Conservation (phyloP, 2,329 filamentous ascomycete genomes). For the Fusarium gaditjirri region DNA sequence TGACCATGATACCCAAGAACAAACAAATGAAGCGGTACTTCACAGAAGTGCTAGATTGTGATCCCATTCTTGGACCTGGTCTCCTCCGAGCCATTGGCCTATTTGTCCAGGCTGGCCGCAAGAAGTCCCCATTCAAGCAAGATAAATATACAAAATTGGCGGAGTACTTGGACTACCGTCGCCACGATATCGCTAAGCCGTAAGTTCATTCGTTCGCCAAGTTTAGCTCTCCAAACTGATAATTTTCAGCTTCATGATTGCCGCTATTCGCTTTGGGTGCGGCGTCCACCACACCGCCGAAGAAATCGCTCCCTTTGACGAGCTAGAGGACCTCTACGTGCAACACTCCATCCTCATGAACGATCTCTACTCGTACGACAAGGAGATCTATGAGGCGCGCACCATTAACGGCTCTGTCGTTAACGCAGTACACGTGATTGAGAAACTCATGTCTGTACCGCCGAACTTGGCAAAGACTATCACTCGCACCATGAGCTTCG, state of each 20-base stretch:
- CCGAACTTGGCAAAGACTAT: conserved; percentile 6
- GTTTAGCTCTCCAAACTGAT: background rate
- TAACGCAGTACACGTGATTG: conserved; percentile 13
- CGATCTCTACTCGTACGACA: conserved; percentile 25
- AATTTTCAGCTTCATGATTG: conserved; percentile 4
- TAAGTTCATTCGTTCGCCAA: too few species aligned
- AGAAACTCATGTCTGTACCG: conserved; percentile 1
- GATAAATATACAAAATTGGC: conserved; percentile 3
- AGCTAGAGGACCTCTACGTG: conserved; percentile 15
- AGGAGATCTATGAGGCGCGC: conserved; percentile 16
- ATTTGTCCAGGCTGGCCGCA: conserved; percentile 15
- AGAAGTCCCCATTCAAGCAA: conserved; percentile 21
- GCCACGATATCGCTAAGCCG: conserved; percentile 13
- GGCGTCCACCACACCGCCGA: conserved; percentile 1
- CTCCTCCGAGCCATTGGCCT: background rate
- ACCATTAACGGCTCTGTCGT: conserved; percentile 3
- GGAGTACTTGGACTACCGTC: conserved; percentile 13
- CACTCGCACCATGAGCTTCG: background rate
- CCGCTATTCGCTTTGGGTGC: conserved; percentile 15
- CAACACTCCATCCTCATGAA: conserved; percentile 10
- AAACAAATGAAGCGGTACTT: conserved; percentile 8
- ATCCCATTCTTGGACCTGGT: conserved; percentile 11
- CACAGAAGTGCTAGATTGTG: background rate
- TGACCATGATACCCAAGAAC: conserved; percentile 16
- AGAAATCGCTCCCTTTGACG: conserved; percentile 2